Evolutionary conservation across 2,329 filamentous ascomycete species (phyloP).

Genomic region (Aspergillus pseudonomiae): DNA sequence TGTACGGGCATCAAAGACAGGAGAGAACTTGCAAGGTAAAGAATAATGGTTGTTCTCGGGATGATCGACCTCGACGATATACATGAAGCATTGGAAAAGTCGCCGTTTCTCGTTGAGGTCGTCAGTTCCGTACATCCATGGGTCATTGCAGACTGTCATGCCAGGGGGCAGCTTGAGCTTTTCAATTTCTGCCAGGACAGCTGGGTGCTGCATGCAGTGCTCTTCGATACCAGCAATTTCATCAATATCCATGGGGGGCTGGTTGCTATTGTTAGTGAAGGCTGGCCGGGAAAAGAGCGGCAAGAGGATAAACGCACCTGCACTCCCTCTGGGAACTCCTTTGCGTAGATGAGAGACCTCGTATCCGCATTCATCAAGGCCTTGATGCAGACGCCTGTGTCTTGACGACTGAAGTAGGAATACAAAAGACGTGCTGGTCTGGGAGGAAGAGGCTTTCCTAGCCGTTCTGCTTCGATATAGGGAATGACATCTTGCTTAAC

Average conservation of each 20-base stretch:
- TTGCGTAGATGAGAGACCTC: constrained; percentile 38
- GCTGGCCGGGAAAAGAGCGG: background rate
- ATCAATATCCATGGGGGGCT: constrained; percentile 62
- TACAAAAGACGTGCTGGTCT: constrained; percentile 57
- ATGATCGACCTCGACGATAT: constrained; percentile 37
- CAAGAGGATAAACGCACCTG: constrained; percentile 38
- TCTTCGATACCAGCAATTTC: constrained; percentile 63
- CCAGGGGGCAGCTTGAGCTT: constrained; percentile 62
- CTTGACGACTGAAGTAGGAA: constrained; percentile 52
- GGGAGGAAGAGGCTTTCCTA: constrained; percentile 50
- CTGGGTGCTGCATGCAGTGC: constrained; percentile 56
- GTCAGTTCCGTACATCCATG: constrained; percentile 69
- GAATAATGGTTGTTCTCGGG: constrained; percentile 43
- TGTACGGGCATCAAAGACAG: constrained; percentile 59
- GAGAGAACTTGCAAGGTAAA: constrained; percentile 40
- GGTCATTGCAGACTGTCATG: constrained; percentile 60
- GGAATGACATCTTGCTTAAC: constrained; percentile 60
- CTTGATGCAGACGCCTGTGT: constrained; percentile 46
- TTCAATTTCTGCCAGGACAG: constrained; percentile 60
- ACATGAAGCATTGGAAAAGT: constrained; percentile 47
- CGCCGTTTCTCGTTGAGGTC: constrained; percentile 41
- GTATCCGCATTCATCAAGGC: constrained; percentile 45
- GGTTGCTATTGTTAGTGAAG: constrained; percentile 56
- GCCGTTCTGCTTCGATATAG: constrained; percentile 66
- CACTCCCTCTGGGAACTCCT: constrained; percentile 50